phyloP scores from a whole-genome alignment of 768 basidiomycete genomes.

The Tulasnella sp. region DNA sequence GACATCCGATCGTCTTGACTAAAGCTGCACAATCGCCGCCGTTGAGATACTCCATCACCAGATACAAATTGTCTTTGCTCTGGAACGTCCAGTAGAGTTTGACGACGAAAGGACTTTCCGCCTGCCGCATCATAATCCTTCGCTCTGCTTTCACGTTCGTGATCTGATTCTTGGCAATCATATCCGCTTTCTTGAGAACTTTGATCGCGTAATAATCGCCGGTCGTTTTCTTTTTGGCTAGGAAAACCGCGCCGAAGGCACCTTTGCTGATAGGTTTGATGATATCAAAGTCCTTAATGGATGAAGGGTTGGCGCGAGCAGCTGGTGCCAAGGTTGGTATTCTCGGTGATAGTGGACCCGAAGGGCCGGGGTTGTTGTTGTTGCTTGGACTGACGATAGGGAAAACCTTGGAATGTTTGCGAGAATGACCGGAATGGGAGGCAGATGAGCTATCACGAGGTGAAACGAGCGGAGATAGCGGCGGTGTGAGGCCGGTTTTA shows the following conservation, averaged over 20 bases:
- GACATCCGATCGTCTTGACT: constrained; percentile 85
- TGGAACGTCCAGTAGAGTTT: constrained; percentile 99
- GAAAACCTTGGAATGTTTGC: constrained; percentile 56
- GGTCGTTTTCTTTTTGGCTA: constrained; percentile 95
- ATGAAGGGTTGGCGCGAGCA: constrained; percentile 68
- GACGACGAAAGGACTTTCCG: constrained; percentile 95
- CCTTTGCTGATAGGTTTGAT: constrained; percentile 99
- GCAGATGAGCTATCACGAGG: constrained; percentile 40
- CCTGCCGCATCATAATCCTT: constrained; percentile 99
- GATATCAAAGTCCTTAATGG: constrained; percentile 98
- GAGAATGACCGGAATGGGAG: constrained; percentile 31
- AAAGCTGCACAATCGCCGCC: constrained; percentile 96
- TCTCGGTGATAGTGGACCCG: constrained; percentile 71
- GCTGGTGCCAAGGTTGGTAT: constrained; percentile 61
- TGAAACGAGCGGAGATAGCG: constrained; percentile 46
- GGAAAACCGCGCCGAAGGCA: constrained; percentile 95
- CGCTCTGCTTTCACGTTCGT: constrained; percentile 99
- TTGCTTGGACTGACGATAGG: constrained; percentile 43
- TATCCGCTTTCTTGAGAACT: constrained; percentile 99
- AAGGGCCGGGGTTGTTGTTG: constrained; percentile 18
- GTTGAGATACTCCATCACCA: constrained; percentile 99
- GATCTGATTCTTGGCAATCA: constrained; percentile 99
- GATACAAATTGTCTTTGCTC: constrained; percentile 95
- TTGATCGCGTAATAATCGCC: constrained; percentile 99
- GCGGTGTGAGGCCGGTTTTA: constrained; percentile 53